Conservation (phyloP, 495 filamentous ascomycete genomes). For the Tetracladium marchalianum region DNA sequence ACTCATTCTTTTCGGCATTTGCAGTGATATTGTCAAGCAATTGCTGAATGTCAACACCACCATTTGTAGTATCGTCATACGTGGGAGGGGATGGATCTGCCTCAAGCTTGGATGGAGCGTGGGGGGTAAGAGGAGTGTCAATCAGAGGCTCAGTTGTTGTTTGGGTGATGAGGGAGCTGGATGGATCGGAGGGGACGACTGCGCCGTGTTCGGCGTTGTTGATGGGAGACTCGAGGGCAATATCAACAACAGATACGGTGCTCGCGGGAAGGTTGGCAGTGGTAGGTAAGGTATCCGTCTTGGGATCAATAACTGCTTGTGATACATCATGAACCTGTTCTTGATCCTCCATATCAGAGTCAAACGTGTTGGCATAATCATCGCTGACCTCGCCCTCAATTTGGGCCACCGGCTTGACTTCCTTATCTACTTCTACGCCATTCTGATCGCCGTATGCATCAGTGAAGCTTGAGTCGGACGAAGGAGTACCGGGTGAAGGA, state of each 20-base stretch:
- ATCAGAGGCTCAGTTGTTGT: constrained; percentile 5
- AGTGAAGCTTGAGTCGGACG: constrained; percentile 18
- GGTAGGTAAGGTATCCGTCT: constrained; percentile 10
- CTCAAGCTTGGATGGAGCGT: constrained; percentile 2
- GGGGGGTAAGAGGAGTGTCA: constrained; percentile 12
- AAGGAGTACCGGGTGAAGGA: constrained; percentile 4
- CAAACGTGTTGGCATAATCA: constrained; percentile 40
- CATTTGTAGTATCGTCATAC: constrained; percentile 27
- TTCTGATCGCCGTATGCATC: constrained; percentile 20
- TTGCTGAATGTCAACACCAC: constrained; percentile 37
- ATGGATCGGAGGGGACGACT: constrained; percentile 18
- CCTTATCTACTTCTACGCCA: background rate
- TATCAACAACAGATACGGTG: background rate
- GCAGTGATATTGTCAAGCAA: constrained; percentile 41
- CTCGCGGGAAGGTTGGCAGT: constrained; percentile 3
- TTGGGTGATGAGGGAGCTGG: constrained; percentile 4
- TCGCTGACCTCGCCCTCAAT: constrained; percentile 20
- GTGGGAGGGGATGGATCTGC: background rate
- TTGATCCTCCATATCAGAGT: constrained; percentile 26
- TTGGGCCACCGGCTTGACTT: background rate
- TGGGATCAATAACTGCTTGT: constrained; percentile 12
- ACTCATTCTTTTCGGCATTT: constrained; percentile 25
- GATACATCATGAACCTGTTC: constrained; percentile 20
- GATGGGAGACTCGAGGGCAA: background rate
- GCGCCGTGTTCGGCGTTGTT: background rate